Evolutionary conservation across 2,329 filamentous ascomycete species (phyloP).

Genomic region (Colletotrichum siamense): DNA sequence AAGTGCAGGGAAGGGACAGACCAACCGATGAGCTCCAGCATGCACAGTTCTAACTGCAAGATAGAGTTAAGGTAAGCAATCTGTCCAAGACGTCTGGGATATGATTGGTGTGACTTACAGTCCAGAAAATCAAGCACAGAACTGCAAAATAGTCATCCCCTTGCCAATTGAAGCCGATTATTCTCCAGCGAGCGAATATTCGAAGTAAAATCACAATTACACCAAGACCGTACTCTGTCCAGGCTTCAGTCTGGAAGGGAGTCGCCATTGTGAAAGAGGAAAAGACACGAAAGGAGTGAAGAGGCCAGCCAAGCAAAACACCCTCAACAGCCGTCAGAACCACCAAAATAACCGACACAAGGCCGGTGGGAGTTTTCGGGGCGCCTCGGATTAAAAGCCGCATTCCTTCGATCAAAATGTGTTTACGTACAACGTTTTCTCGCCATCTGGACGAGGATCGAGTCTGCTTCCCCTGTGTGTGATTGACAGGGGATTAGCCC

Average conservation of each 20-base stretch:
- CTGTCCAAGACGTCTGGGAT: not conserved
- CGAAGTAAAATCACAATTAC: conserved; percentile 40
- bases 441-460: not conserved
- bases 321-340: not conserved
- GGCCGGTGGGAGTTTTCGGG: not conserved
- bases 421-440: not conserved
- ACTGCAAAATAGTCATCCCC: conserved; percentile 49
- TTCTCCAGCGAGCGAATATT: conserved; percentile 41
- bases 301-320: not conserved
- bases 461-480: not conserved
- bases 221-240: conserved; percentile 48
- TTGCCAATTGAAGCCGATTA: conserved; percentile 45
- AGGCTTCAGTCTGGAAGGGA: conserved; percentile 48
- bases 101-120: conserved; percentile 28
- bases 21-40: conserved; percentile 12
- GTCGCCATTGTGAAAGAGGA: conserved; percentile 31
- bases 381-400: conserved; percentile 2
- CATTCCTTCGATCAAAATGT: not conserved
- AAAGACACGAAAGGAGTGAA: not conserved
- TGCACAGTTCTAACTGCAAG: not conserved
- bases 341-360: not conserved
- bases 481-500: not conserved
- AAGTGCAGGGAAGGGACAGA: not conserved
- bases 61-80: no score
- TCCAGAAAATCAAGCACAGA: conserved; percentile 41